Conservation (phyloP, 805 yeast species). For the Yarrowia bubula region DNA sequence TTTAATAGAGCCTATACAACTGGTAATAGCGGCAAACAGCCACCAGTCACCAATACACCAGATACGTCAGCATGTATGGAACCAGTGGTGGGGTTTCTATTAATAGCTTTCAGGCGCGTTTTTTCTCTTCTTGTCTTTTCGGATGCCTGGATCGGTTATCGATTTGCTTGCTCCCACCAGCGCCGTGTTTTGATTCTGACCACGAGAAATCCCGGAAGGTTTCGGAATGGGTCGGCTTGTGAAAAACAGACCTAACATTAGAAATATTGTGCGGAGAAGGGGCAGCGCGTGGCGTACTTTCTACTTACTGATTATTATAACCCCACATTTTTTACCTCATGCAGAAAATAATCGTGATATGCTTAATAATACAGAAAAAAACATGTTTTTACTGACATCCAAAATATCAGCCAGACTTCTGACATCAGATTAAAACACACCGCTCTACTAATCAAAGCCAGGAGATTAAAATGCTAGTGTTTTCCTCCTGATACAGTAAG, state of each 20-base stretch:
- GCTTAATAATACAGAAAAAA: neutral
- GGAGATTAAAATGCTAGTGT: neutral
- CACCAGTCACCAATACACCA: no score
- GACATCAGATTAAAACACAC: neutral
- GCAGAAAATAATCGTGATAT: neutral
- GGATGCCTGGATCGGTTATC: neutral
- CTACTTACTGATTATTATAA: neutral
- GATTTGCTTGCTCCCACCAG: neutral
- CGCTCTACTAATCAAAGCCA: neutral
- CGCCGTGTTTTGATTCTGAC: neutral
- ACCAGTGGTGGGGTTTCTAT: no score
- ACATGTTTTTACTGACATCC: neutral
- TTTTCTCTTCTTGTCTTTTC: no score
- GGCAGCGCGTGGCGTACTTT: neutral
- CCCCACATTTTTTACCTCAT: neutral
- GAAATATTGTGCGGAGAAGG: neutral
- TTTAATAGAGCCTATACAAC: no score
- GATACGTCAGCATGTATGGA: no score
- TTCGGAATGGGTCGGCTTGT: slow-evolving; percentile 18
- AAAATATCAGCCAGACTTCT: neutral
- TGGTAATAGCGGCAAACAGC: no score
- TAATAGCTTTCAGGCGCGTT: no score
- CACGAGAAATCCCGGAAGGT: slow-evolving; percentile 12
- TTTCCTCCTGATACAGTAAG: no score
- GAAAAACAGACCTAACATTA: neutral